Base-by-base conservation (phyloP, 768 basidiomycete genomes). In the Lactarius pseudohatsudake region DNA sequence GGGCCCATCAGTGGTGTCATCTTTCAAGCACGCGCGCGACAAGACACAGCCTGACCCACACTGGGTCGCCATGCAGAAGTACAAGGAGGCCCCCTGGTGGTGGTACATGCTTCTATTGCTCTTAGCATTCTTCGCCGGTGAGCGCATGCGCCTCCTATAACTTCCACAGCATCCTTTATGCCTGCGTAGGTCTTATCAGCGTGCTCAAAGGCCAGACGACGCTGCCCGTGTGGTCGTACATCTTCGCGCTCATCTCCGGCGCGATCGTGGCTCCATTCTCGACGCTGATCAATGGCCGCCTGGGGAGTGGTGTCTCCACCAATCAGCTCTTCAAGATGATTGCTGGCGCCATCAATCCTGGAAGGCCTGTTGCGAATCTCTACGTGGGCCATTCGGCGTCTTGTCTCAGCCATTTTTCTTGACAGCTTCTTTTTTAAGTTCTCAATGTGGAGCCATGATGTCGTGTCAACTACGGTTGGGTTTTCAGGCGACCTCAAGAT, bases 371-470 rank as follows among this genome's bases (percentile, higher is more conserved):
- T 5, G 87, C 86, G 1, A 90, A 89, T 73, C 83, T 89, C 65
- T 89, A 89, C 71, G 85, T 87, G 58, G 58, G 30, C 43, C 28
- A 16, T 15, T 28, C 2, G 6, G 15, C 50, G 20, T 45, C 45
- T 5, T 53, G 11, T 53, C 22, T 1, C 47, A 0, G 7, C 30
- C 10, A 2, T 30, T 43, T 32, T 53, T 11, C 38, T 41, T 3
- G 50, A 32, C 36, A 38, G 36, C 36, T 38, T 8, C 16, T 8
- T 34, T 16, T 40, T 10, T 10, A 53, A 86, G 85, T 87, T 87
- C 75, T 82, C 84, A 0, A 86, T 86, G 84, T 87, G 86, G 86
- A 86, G 85, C 71, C 85, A 86, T 69, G 85, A 85, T 68, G 82
- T 85, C 57, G 77, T 88, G 41, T 75, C 79, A 16, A 86, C 81